These are phyloP conservation scores for Barnettozyma hawaiiensis DNA, from an alignment of 1,139 yeast genomes.

Conservation along the genomic window DNA sequence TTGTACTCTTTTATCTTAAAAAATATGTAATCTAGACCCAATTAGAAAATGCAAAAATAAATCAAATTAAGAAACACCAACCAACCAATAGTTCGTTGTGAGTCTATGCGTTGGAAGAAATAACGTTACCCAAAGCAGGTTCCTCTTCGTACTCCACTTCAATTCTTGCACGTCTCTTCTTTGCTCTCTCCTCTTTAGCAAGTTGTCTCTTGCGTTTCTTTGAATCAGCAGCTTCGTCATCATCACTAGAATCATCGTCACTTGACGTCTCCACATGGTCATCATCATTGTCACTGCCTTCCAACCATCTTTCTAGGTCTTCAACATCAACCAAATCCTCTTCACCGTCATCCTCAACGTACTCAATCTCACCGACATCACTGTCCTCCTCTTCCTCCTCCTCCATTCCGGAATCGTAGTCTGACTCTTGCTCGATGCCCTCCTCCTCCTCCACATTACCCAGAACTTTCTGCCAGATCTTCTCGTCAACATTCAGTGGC, in stretches of 20 bases:
- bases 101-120: slow-evolving; percentile 12
- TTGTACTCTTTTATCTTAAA: too few relatives aligned
- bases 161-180: slow-evolving; percentile 66
- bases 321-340: slow-evolving; percentile 89
- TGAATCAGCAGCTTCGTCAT: slow-evolving; percentile 37
- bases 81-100: background rate
- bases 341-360: slow-evolving; percentile 80
- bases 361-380: slow-evolving; percentile 77
- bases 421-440: slow-evolving; percentile 57
- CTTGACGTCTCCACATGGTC: slow-evolving; percentile 32
- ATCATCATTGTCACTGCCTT: slow-evolving; percentile 47
- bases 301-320: slow-evolving; percentile 88
- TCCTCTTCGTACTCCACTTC: slow-evolving; percentile 85
- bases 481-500: slow-evolving; percentile 93
- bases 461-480: slow-evolving; percentile 90
- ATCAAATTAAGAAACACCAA: background rate
- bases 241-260: slow-evolving; percentile 33
- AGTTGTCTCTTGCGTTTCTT: slow-evolving; percentile 39
- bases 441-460: slow-evolving; percentile 65
- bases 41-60: slow-evolving; percentile 6
- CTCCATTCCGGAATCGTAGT: slow-evolving; percentile 42
- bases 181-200: slow-evolving; percentile 35
- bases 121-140: slow-evolving; percentile 29
- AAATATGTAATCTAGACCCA: background rate
- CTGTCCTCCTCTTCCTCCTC: slow-evolving; percentile 54